A percentile compares a stretch with the other conserved stretches of the same genome.
phyloP scores from a whole-genome alignment of 257 asterid species.

The Solanum chilense region DNA sequence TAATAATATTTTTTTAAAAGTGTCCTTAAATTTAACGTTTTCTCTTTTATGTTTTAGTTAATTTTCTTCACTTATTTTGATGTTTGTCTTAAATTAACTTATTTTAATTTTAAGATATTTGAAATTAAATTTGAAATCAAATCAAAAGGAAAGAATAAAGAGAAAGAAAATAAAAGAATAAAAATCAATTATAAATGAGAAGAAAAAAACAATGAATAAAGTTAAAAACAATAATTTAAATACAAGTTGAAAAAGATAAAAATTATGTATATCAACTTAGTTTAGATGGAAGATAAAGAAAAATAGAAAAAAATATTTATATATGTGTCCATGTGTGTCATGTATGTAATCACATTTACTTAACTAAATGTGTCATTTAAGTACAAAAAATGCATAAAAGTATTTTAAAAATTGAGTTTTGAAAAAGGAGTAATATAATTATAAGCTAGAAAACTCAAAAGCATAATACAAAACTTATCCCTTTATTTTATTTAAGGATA shows the following conservation, averaged over 20 bases:
- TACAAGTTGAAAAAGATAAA: too few relatives aligned
- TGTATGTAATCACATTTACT: too few relatives aligned
- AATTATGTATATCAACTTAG: not conserved
- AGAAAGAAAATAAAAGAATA: not conserved
- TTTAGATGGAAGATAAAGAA: not conserved
- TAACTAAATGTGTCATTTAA: not conserved
- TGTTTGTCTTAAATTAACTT: not conserved
- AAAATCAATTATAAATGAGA: too few relatives aligned
- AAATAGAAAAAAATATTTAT: too few relatives aligned
- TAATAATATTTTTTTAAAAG: too few relatives aligned
- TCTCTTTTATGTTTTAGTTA: not conserved
- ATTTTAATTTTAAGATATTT: not conserved
- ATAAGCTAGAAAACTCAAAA: too few relatives aligned
- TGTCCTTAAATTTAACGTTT: not conserved
- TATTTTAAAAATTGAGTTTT: too few relatives aligned
- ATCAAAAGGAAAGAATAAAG: too few relatives aligned
- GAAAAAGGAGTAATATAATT: not conserved
- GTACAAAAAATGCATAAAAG: not conserved
- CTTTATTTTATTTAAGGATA: not conserved
- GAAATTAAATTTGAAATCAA: not conserved
- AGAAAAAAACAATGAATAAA: not conserved
- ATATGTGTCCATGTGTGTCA: not conserved
- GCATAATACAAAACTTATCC: not conserved
- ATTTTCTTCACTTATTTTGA: not conserved
- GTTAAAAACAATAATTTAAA: too few relatives aligned